A percentile compares a stretch with the other conserved stretches of the same genome.
phyloP scores from a whole-genome alignment of 305 asterid species.

The Fraxinus velutina region DNA sequence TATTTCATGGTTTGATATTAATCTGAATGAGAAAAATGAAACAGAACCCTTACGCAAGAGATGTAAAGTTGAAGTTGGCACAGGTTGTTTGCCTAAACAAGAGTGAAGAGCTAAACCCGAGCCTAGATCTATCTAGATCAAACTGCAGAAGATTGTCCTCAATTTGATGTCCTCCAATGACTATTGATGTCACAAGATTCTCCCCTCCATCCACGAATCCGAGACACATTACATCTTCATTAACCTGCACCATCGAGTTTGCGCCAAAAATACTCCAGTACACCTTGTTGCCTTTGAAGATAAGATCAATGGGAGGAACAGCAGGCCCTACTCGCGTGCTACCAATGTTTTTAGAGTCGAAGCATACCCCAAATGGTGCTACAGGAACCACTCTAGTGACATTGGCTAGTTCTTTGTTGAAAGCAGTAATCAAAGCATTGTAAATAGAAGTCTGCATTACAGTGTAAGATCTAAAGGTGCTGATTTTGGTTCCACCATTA shows the following conservation, averaged over 20 bases:
- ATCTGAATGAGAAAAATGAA: neutral
- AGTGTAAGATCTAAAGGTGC: slow-evolving; percentile 38
- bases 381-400: slow-evolving; percentile 27
- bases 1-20: neutral
- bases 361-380: slow-evolving; percentile 32
- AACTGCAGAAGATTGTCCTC: slow-evolving; percentile 44
- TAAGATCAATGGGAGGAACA: slow-evolving; percentile 41
- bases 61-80: slow-evolving; percentile 36
- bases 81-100: slow-evolving; percentile 35
- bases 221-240: slow-evolving; percentile 34
- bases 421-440: slow-evolving; percentile 33
- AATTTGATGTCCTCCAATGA: slow-evolving; percentile 40
- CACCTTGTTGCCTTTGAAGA: slow-evolving; percentile 22
- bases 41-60: neutral
- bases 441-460: slow-evolving; percentile 33
- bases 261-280: slow-evolving; percentile 46
- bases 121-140: slow-evolving; percentile 34
- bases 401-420: slow-evolving; percentile 26
- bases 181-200: slow-evolving; percentile 31
- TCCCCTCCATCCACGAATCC: slow-evolving; percentile 44
- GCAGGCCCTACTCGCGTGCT: slow-evolving; percentile 41
- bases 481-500: slow-evolving; percentile 42
- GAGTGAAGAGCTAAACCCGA: slow-evolving; percentile 39
- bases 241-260: slow-evolving; percentile 37
- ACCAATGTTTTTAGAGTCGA: slow-evolving; percentile 32